Conservation (phyloP, 176 grass and related monocot species). For the Miscanthus lutarioriparius region DNA sequence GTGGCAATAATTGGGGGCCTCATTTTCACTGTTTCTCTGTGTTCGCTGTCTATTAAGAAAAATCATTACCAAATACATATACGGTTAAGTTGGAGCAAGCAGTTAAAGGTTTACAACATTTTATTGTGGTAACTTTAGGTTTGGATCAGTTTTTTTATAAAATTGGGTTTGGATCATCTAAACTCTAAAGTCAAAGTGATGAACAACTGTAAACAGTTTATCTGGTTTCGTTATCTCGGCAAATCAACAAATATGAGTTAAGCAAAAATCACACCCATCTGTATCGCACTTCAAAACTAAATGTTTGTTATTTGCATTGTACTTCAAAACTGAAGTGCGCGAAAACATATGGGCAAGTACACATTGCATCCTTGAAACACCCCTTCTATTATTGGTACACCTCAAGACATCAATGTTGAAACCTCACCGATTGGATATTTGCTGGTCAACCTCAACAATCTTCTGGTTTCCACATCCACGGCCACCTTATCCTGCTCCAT, state of each 20-base stretch:
- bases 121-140: too few relatives aligned
- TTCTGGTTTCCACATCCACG: slow-evolving; percentile 58
- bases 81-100: not conserved
- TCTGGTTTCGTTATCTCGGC: too few relatives aligned
- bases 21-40: not conserved
- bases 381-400: not conserved
- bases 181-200: too few relatives aligned
- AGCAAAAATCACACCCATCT: too few relatives aligned
- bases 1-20: not conserved
- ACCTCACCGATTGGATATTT: slow-evolving; percentile 56
- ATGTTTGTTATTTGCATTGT: too few relatives aligned
- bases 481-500: slow-evolving; percentile 68
- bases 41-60: not conserved
- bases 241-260: too few relatives aligned
- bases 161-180: too few relatives aligned
- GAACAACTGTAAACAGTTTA: too few relatives aligned
- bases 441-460: slow-evolving; percentile 56
- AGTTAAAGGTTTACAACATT: not conserved
- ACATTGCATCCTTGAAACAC: slow-evolving; percentile 6
- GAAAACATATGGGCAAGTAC: too few relatives aligned
- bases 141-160: too few relatives aligned
- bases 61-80: not conserved
- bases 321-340: too few relatives aligned
- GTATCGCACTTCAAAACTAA: too few relatives aligned
- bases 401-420: slow-evolving; percentile 52